These are phyloP conservation scores for Penicillium sp. DNA, from an alignment of 2,329 filamentous ascomycete species.

Conservation along the genomic window DNA sequence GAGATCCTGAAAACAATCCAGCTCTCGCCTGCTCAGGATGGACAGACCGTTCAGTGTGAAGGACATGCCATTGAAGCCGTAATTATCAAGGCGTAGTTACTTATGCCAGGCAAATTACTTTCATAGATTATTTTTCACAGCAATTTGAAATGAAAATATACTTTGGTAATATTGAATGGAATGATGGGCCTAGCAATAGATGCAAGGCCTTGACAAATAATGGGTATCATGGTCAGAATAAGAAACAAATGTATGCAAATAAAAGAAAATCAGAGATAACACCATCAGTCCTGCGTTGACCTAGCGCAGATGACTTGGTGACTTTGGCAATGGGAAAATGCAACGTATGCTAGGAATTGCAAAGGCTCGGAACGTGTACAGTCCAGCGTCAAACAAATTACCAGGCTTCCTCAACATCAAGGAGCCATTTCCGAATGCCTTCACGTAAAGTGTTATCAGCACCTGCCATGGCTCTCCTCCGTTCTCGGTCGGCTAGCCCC, in stretches of 20 bases:
- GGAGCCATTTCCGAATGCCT: slow-evolving; percentile 58
- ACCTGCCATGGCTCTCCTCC: slow-evolving; percentile 32
- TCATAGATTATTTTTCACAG: background rate
- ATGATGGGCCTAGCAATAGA: background rate
- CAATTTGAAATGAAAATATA: background rate
- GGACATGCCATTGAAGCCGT: slow-evolving; percentile 25
- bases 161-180: background rate
- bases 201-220: slow-evolving; percentile 11
- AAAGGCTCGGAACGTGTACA: background rate
- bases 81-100: background rate
- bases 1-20: slow-evolving; percentile 26
- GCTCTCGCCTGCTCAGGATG: slow-evolving; percentile 13
- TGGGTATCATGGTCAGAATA: slow-evolving; percentile 26
- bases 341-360: slow-evolving; percentile 7
- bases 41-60: slow-evolving; percentile 17
- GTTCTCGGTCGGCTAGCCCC: slow-evolving; percentile 33
- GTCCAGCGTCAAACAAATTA: slow-evolving; percentile 15
- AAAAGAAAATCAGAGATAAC: slow-evolving; percentile 9
- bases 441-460: slow-evolving; percentile 56
- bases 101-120: background rate
- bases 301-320: background rate
- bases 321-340: background rate
- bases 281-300: background rate
- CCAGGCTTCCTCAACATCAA: slow-evolving; percentile 49
- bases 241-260: slow-evolving; percentile 8